These are phyloP conservation scores for Phytophthora nicotianae DNA, from an alignment of 352 stramenopile species.

Conservation along the genomic window DNA sequence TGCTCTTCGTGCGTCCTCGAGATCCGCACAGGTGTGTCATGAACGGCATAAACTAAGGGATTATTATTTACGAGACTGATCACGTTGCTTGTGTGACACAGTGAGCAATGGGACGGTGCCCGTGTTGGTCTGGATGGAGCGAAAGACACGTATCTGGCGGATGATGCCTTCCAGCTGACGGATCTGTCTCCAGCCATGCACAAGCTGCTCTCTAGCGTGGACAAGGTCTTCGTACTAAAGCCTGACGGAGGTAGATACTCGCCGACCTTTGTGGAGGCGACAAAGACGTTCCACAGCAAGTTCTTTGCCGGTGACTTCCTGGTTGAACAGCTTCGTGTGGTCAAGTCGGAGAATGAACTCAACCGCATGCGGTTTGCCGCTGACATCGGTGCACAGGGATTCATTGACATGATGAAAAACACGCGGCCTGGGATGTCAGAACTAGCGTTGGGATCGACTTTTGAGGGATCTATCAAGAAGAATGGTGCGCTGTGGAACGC, in stretches of 20 bases:
- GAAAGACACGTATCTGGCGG: conserved; percentile 60
- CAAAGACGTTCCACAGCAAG: conserved; percentile 64
- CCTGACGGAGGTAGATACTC: conserved; percentile 65
- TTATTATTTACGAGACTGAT: conserved; percentile 1
- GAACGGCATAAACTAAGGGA: background rate
- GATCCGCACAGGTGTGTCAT: conserved; percentile 61
- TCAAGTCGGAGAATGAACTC: conserved; percentile 78
- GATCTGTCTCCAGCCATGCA: conserved; percentile 56
- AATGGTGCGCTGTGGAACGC: conserved; percentile 81
- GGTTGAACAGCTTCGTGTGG: conserved; percentile 72
- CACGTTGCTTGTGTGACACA: conserved; percentile 13
- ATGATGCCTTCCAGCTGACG: conserved; percentile 71
- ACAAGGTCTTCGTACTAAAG: conserved; percentile 74
- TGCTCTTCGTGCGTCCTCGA: conserved; percentile 78
- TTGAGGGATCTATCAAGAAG: conserved; percentile 73
- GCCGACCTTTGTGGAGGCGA: conserved; percentile 61
- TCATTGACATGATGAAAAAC: conserved; percentile 79
- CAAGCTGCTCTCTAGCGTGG: conserved; percentile 60
- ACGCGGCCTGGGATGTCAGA: conserved; percentile 71
- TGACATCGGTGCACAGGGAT: conserved; percentile 67
- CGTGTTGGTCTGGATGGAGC: conserved; percentile 68
- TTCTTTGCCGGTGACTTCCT: conserved; percentile 78
- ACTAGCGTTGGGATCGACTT: conserved; percentile 69
- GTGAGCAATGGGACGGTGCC: conserved; percentile 85
- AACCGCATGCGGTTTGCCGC: conserved; percentile 78